phyloP scores from a whole-genome alignment of 2,329 filamentous ascomycete genomes.

The Pezicula carpinea region DNA sequence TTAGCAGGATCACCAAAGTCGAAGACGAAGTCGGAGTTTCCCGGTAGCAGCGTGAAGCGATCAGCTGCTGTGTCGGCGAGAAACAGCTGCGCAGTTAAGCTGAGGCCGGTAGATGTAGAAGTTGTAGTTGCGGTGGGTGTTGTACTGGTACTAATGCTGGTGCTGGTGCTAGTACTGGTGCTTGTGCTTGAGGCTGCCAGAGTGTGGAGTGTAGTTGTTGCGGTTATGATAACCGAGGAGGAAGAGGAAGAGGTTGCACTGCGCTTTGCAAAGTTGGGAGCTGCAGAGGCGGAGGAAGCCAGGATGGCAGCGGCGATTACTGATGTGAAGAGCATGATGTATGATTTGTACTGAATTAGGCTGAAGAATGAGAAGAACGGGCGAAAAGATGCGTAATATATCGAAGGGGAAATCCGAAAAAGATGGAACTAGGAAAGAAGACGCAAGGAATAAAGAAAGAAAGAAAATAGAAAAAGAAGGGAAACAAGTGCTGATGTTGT shows the following conservation, averaged over 20 bases:
- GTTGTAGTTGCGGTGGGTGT: conserved; percentile 5
- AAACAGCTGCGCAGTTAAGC: conserved; percentile 19
- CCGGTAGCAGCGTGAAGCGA: conserved; percentile 37
- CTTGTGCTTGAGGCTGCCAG: not conserved
- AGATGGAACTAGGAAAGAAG: conserved; percentile 1
- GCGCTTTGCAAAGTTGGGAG: conserved; percentile 20
- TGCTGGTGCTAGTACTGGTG: conserved; percentile 1
- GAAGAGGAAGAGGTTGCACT: not conserved
- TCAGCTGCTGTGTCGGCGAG: conserved; percentile 36
- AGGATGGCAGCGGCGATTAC: conserved; percentile 33
- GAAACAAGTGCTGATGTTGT: conserved; percentile 2
- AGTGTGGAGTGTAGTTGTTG: conserved; percentile 4
- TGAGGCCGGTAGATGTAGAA: conserved; percentile 8
- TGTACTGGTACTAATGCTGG: not conserved
- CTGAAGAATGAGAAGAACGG: not conserved
- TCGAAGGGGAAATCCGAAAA: not conserved
- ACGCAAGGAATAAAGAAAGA: conserved; percentile 5
- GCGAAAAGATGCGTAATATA: not conserved
- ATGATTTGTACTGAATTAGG: conserved; percentile 5
- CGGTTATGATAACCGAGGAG: not conserved
- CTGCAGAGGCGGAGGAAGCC: conserved; percentile 32
- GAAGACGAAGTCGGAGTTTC: conserved; percentile 43
- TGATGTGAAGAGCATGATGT: conserved; percentile 33
- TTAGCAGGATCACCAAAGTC: conserved; percentile 35
- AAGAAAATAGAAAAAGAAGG: conserved; percentile 7